Conservation (phyloP, 2,329 filamentous ascomycete genomes). For the Talaromyces sp. region DNA sequence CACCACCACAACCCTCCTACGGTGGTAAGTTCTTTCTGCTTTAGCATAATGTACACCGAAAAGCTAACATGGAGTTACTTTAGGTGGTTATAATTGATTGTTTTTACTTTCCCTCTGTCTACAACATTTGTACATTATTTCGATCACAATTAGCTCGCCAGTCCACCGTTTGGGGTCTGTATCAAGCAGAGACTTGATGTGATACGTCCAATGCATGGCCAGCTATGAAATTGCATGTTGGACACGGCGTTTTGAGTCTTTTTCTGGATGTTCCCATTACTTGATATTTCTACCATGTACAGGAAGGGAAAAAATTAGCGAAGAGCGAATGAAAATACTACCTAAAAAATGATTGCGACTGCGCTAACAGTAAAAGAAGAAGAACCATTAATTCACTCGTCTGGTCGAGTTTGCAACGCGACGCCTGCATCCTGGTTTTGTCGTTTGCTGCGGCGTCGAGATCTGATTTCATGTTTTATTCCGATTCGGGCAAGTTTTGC, state of each 20-base stretch:
- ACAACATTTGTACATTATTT: neutral
- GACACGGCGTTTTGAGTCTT: neutral
- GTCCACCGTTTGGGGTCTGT: neutral
- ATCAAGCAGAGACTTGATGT: neutral
- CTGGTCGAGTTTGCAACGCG: neutral
- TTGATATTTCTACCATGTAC: neutral
- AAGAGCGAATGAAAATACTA: neutral
- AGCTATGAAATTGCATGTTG: neutral
- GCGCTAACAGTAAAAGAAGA: neutral
- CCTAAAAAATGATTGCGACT: neutral
- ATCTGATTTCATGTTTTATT: neutral
- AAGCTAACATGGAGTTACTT: neutral
- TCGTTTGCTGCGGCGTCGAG: neutral
- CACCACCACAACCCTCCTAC: constrained; percentile 29
- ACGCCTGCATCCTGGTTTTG: neutral
- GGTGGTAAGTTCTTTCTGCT: constrained; percentile 22
- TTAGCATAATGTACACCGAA: neutral
- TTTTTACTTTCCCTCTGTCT: neutral
- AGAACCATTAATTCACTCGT: neutral
- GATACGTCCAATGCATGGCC: neutral
- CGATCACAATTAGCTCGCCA: neutral
- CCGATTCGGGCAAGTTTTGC: neutral
- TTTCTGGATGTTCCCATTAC: neutral
- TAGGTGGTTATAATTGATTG: neutral
- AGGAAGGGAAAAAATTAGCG: neutral